phyloP scores from a whole-genome alignment of 768 basidiomycete species.

The Tricholoma hemisulphureum region DNA sequence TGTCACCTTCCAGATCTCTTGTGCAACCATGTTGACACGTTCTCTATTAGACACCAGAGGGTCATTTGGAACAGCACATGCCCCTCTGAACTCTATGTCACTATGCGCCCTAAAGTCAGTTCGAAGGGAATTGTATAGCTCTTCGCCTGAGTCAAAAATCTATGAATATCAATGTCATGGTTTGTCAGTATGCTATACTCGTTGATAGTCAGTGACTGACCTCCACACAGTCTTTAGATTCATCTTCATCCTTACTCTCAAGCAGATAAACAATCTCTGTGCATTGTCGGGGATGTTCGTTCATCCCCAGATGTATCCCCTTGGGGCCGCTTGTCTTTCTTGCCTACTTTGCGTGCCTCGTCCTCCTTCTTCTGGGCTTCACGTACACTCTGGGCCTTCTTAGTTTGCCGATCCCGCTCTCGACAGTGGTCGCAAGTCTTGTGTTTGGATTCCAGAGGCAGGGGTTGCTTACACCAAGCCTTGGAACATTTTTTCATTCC shows the following conservation, averaged over 20 bases:
- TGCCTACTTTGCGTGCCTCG: neutral
- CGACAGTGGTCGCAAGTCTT: neutral
- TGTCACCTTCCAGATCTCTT: constrained; percentile 21
- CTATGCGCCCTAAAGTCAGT: neutral
- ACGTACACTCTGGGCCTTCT: neutral
- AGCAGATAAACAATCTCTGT: neutral
- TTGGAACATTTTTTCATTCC: neutral
- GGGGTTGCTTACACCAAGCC: neutral
- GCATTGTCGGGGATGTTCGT: neutral
- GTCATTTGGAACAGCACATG: neutral
- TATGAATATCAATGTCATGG: neutral
- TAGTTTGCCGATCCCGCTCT: neutral
- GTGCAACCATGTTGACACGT: constrained; percentile 13
- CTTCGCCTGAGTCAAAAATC: neutral
- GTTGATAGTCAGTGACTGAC: neutral
- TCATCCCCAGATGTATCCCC: neutral
- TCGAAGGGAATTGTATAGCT: neutral
- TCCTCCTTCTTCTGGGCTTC: neutral
- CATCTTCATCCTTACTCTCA: neutral
- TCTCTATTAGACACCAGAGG: neutral
- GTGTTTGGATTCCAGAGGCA: neutral
- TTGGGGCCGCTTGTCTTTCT: neutral
- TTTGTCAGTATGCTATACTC: neutral
- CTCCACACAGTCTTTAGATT: neutral
- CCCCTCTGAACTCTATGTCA: neutral